Conservation (phyloP, 139 green algal species). For the Picochlorum sp. region DNA sequence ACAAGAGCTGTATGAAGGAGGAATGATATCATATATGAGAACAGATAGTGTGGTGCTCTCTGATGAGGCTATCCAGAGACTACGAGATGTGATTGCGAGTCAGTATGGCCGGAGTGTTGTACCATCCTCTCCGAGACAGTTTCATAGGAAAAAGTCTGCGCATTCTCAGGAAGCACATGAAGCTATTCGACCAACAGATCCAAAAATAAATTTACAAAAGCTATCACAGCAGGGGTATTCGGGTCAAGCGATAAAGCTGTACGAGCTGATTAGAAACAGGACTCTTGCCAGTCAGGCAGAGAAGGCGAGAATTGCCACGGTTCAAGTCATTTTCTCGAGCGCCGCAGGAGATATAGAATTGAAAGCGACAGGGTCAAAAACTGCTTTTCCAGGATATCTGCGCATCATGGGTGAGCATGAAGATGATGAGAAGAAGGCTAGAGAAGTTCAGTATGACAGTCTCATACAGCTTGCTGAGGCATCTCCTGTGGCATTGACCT, state of each 20-base stretch:
- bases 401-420: not conserved
- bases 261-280: constrained; percentile 76
- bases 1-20: constrained; percentile 82
- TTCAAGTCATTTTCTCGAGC: constrained; percentile 36
- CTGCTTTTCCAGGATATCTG: constrained; percentile 51
- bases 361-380: constrained; percentile 26
- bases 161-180: constrained; percentile 87
- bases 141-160: constrained; percentile 38
- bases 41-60: constrained; percentile 74
- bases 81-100: constrained; percentile 33
- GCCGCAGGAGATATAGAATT: constrained; percentile 32
- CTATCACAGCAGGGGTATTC: constrained; percentile 22
- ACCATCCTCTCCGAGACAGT: not conserved
- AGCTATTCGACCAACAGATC: constrained; percentile 76
- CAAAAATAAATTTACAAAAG: not conserved
- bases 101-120: constrained; percentile 14
- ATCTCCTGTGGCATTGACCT: constrained; percentile 5
- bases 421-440: not conserved
- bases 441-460: constrained; percentile 4
- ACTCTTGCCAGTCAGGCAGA: constrained; percentile 76
- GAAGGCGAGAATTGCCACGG: constrained; percentile 27
- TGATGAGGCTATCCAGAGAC: constrained; percentile 26
- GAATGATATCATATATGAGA: constrained; percentile 93
- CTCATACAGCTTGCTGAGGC: constrained; percentile 10
- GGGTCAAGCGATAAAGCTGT: constrained; percentile 48